Base-by-base conservation (phyloP, 2,329 filamentous ascomycete species). In the Aspergillus chevalieri region DNA sequence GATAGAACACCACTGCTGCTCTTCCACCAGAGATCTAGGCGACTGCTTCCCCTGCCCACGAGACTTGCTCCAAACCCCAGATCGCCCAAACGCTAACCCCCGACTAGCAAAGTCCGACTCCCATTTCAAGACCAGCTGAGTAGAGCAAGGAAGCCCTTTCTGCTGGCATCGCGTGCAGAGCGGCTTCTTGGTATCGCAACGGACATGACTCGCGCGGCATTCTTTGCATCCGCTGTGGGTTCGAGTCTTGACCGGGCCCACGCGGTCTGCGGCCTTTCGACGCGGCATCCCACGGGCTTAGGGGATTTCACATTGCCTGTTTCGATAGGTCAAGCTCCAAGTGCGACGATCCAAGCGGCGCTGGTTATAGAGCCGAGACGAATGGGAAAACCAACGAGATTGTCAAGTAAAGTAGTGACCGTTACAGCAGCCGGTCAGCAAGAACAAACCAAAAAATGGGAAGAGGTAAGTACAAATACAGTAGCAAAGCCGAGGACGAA, bases 51-150 rank as follows among this genome's bases (percentile, higher is more conserved):
- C 53, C 10, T 45, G 62, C 55, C 54, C 34, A 38, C 52, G 54
- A 38, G 52, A 47, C 52, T 69, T 69, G 48, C 58, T 69, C 71
- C 72, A 73, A 33, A 72, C 64, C 33, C 72, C 71, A 21, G 68
- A 59, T 46, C 71, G 62, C 4, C 72, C 72, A 57, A 74, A 74
- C 4, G 72, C 71, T 46, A 71, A 54, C 9, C 71, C 72, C 7
- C 67, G 68, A 46, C 62, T 68, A 46, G 55, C 56, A 52, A 71
- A 74, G 48, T 74, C 72, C 2, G 65, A 65, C 52, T 69, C 61
- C 67, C 67, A 69, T 57, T 69, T 69, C 10, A 69, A 47, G 41
- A 65, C 57, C 57, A 72, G 53, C 49, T 68, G 63, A 4, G 65
- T 68, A 10, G 64, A 63, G 49, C 70, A 73, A 4, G 56, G 55